Base-by-base conservation (phyloP, 257 asterid species). In the Echites panduratus region DNA sequence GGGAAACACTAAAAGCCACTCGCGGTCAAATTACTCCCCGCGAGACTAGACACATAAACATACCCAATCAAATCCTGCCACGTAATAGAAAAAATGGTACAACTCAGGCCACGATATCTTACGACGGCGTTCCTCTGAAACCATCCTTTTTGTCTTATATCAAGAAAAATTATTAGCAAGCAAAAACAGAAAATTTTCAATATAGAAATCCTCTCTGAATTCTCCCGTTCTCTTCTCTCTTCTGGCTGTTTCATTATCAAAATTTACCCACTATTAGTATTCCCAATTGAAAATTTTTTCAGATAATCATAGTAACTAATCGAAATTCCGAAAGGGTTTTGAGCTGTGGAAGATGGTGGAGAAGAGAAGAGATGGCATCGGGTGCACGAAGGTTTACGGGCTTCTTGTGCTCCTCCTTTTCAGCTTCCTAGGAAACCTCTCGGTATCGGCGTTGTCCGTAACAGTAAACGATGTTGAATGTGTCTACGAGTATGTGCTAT, bases 391-490 rank as follows among this genome's bases (percentile, higher is more conserved):
- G 65, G 81, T 71, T 24, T 78, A 49, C 72, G 80, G 85, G 38
- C 40, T 84, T 64, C 5, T 81, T n/a, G 43, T 62, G 73, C 78
- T 87, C 50, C 67, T 88, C 45, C 48, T 89, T 3, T 63, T 82
- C 76, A 85, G 88, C 78, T 76, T 79, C 48, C 76, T 68, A 24
- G 27, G 86, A 78, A 76, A 82, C 66, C 44, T 75, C 43, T 70
- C 81, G 7, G 85, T 77, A 17, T 66, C 73, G 16, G 80, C 73
- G 38, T 80, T 93, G n/a, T 81, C 95, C 12, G 82, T 93, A 56
- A 84, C 91, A 29, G 98, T 93, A 9, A 83, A 64, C 72, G 78
- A 91, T 52, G 87, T 61, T 3, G 98, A 93, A 80, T 93, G 98
- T 79, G 91, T 93, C 0, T 88, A 74, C 78, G 98, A 93, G 44